Evolutionary conservation across 257 asterid species (phyloP).

Genomic region (Solanum lignicaule): DNA sequence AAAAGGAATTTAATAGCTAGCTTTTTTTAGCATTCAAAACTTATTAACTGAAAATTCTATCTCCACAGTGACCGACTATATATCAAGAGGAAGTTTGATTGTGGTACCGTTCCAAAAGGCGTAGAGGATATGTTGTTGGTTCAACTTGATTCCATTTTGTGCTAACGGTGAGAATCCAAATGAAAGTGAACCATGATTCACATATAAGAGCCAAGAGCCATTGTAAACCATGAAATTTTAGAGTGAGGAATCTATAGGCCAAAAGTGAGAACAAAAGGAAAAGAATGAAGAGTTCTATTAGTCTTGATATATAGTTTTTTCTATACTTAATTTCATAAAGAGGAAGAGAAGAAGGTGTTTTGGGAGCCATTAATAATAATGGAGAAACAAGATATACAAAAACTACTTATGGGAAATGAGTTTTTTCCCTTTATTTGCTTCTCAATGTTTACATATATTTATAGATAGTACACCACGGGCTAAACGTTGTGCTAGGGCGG

Average conservation of each 20-base stretch:
- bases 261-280: constrained; percentile 18
- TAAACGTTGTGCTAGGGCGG: not conserved
- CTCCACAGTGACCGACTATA: accelerated
- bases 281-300: constrained; percentile 17
- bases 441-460: not conserved
- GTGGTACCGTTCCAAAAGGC: constrained; percentile 14
- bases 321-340: constrained; percentile 6
- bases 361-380: constrained; percentile 6
- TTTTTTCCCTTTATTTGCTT: not conserved
- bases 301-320: constrained; percentile 8
- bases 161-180: constrained; percentile 20
- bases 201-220: constrained; percentile 23
- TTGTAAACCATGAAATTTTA: constrained; percentile 1
- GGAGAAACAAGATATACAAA: not conserved
- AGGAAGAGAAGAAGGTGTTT: not conserved
- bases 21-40: no score
- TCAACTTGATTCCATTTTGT: constrained; percentile 19
- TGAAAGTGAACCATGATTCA: constrained; percentile 31
- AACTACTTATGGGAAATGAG: not conserved
- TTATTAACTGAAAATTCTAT: not conserved
- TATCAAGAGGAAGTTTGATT: not conserved
- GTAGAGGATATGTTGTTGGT: constrained; percentile 9
- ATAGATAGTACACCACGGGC: not conserved
- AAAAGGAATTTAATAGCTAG: no score
- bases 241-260: constrained; percentile 10